Base-by-base conservation (phyloP, 2,329 filamentous ascomycete species). In the Myotisia sp. region DNA sequence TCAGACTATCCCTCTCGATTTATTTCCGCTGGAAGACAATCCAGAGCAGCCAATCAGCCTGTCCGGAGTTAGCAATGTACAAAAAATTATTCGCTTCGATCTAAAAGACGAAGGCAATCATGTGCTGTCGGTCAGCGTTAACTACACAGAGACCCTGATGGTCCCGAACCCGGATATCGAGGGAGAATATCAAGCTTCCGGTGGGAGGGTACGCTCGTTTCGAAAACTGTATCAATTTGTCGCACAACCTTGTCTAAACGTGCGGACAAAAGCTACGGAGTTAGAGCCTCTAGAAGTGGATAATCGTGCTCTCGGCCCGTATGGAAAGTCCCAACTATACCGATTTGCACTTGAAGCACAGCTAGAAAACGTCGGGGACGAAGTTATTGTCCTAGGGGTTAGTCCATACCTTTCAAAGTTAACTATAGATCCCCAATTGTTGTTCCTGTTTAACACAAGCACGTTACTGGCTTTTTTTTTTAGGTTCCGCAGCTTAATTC, bases 221-320 rank as follows among this genome's bases (percentile, higher is more conserved):
- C 68, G 87, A 44, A 95, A 95, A 61, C 63, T 98, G 40, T 98
- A 95, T 56, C 90, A 95, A 56, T 98, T 98, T 52, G 77, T 92
- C 36, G 90, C 86, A 52, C 87, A 92, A 62, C 75, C 83, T 24
- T 80, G 85, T 40, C 64, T 98, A 45, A 83, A 86, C 42, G 87
- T 98, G 39, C 69, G 87, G 42, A 94, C 87, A 1, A 98, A 95
- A 55, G 73, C 84, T 3, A 81, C 80, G 3, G 68, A 75, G 33
- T 51, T 83, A 37, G 51, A 67, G 26, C 54, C 62, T 2, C 47
- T 59, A 7, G 59, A 54, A 33, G 59, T 61, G 13, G 56, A 61
- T n/a, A 60, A 63, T 36, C 60, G 62, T 36, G 51, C 54, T 10
- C 42, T 62, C 4, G 59, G 58, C 0, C 61, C 61, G 19, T 62